A percentile compares a stretch with the other conserved stretches of the same genome.
These are phyloP conservation scores for Ormosia semicastrata DNA, from an alignment of 306 rosid genomes.

Conservation along the genomic window DNA sequence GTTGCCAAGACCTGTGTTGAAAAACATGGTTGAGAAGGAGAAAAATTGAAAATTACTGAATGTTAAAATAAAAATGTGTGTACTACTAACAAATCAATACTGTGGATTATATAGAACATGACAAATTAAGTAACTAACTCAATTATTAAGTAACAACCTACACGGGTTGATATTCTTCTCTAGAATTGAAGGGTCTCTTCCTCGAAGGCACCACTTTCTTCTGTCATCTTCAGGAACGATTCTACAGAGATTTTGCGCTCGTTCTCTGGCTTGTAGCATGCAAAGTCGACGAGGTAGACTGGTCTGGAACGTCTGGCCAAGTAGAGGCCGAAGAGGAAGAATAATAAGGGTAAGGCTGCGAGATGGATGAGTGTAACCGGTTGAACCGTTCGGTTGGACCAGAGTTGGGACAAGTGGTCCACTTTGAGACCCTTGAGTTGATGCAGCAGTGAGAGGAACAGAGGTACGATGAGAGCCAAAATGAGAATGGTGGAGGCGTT, in stretches of 20 bases:
- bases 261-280: constrained; percentile 73
- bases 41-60: too few relatives aligned
- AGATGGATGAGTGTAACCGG: constrained; percentile 40
- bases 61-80: too few relatives aligned
- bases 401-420: constrained; percentile 34
- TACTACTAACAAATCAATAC: too few relatives aligned
- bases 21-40: too few relatives aligned
- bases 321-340: constrained; percentile 52
- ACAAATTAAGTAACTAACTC: too few relatives aligned
- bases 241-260: constrained; percentile 56
- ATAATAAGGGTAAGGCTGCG: constrained; percentile 31
- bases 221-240: constrained; percentile 54
- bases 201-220: constrained; percentile 48
- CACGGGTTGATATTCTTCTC: constrained; percentile 11
- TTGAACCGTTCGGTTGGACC: constrained; percentile 43
- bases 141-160: too few relatives aligned
- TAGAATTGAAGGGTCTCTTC: constrained; percentile 56
- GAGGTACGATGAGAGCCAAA: constrained; percentile 42
- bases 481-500: constrained; percentile 59
- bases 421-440: constrained; percentile 59
- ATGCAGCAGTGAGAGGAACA: constrained; percentile 32
- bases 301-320: constrained; percentile 50
- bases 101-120: too few relatives aligned
- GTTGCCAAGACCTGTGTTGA: constrained; percentile 71
- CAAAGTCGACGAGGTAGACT: constrained; percentile 77